Evolutionary conservation across 2,329 filamentous ascomycete species (phyloP).

Genomic region (Aspergillus tamarii): DNA sequence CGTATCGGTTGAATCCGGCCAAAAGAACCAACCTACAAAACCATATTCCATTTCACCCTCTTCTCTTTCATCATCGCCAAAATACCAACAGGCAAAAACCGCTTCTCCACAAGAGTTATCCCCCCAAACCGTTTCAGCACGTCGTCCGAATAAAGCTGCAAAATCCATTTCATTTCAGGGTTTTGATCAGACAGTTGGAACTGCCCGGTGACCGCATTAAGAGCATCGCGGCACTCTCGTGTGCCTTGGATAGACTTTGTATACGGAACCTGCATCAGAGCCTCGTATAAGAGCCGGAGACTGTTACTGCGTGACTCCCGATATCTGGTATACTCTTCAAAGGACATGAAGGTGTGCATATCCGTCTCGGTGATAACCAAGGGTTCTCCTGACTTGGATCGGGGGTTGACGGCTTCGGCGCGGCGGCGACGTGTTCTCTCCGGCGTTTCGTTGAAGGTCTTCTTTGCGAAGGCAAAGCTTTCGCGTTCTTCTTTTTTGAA

Average conservation of each 20-base stretch:
- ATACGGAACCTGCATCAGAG: constrained; percentile 29
- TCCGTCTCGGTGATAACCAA: constrained; percentile 18
- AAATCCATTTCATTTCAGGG: constrained; percentile 33
- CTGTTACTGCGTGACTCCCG: constrained; percentile 27
- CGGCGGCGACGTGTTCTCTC: constrained; percentile 11
- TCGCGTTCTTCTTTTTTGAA: constrained; percentile 30
- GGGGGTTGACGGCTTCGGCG: background rate
- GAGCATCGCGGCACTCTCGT: constrained; percentile 25
- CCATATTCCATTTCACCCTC: constrained; percentile 48
- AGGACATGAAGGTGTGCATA: constrained; percentile 35
- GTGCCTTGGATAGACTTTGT: constrained; percentile 21
- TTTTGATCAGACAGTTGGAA: background rate
- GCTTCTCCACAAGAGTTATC: constrained; percentile 42
- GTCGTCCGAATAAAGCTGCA: constrained; percentile 41
- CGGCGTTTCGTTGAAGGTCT: constrained; percentile 25
- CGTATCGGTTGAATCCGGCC: background rate
- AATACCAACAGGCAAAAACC: constrained; percentile 44
- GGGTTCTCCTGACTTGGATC: background rate
- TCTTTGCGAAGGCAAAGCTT: constrained; percentile 26
- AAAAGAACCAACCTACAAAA: constrained; percentile 28
- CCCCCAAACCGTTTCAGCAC: constrained; percentile 41
- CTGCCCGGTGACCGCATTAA: constrained; percentile 16
- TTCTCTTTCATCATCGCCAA: constrained; percentile 45
- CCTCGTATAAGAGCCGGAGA: constrained; percentile 28
- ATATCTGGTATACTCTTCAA: constrained; percentile 40